Evolutionary conservation across 1,284 basidiomycete genomes (phyloP).

Genomic region (Chondrostereum purpureum): DNA sequence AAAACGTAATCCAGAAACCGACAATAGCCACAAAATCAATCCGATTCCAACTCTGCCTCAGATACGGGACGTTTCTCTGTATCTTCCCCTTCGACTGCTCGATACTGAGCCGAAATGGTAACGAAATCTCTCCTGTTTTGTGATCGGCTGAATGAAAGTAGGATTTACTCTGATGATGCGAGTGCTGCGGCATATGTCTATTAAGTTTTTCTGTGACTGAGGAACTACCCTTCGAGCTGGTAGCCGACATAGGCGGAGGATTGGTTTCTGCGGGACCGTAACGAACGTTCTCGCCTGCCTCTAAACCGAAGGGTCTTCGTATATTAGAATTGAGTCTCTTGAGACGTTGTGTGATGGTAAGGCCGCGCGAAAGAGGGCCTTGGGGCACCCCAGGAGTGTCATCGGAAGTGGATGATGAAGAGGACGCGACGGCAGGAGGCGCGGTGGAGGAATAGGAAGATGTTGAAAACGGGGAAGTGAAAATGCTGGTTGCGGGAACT

Average conservation of each 20-base stretch:
- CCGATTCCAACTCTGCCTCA: slow-evolving; percentile 91
- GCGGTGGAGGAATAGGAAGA: slow-evolving; percentile 24
- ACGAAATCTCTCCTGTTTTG: slow-evolving; percentile 33
- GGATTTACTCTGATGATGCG: slow-evolving; percentile 3
- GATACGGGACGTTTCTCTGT: slow-evolving; percentile 69
- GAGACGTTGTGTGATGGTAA: slow-evolving; percentile 19
- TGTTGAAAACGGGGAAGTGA: slow-evolving; percentile 37
- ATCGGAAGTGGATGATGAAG: slow-evolving; percentile 10
- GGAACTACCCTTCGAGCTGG: slow-evolving; percentile 1
- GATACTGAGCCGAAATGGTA: slow-evolving; percentile 66
- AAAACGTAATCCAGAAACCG: slow-evolving; percentile 79
- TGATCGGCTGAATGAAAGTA: slow-evolving; percentile 1
- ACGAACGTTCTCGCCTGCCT: slow-evolving; percentile 18
- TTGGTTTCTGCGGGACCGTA: neutral
- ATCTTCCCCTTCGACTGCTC: slow-evolving; percentile 47
- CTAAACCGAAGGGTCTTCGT: slow-evolving; percentile 26
- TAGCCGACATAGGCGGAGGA: slow-evolving; percentile 1
- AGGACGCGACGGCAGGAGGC: slow-evolving; percentile 4
- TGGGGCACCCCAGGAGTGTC: slow-evolving; percentile 13
- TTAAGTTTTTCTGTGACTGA: slow-evolving; percentile 11
- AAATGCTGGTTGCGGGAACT: slow-evolving; percentile 49
- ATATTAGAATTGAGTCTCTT: slow-evolving; percentile 24
- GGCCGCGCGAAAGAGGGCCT: slow-evolving; percentile 22
- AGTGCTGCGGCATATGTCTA: too few species aligned
- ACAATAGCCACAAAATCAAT: slow-evolving; percentile 85